Conservation (phyloP, 306 rosid species). For the Trifolium pratense region DNA sequence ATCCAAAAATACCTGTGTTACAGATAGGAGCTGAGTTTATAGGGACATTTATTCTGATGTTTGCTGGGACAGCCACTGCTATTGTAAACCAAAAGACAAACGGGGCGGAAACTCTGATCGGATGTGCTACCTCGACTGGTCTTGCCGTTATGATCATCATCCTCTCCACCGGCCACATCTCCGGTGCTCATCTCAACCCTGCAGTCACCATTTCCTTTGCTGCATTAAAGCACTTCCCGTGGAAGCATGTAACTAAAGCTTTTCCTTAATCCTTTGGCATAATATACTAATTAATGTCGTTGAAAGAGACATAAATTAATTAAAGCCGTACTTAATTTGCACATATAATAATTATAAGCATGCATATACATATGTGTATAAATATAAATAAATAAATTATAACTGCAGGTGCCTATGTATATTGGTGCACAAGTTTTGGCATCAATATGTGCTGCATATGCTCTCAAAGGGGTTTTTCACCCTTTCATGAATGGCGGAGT, state of each 20-base stretch:
- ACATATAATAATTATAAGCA: background rate
- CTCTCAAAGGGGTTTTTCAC: conserved; percentile 67
- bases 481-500: conserved; percentile 87
- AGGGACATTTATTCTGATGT: conserved; percentile 75
- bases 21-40: conserved; percentile 96
- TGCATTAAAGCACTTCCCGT: conserved; percentile 85
- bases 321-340: background rate
- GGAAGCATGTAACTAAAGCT: conserved; percentile 61
- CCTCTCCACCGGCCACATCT: conserved; percentile 84
- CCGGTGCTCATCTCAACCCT: conserved; percentile 94
- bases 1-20: background rate
- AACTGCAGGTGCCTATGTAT: conserved; percentile 71
- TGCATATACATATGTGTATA: background rate
- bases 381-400: background rate
- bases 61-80: conserved; percentile 75
- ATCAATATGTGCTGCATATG: conserved; percentile 71
- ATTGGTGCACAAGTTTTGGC: conserved; percentile 78
- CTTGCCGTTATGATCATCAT: conserved; percentile 85
- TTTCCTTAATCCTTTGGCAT: conserved; percentile 1
- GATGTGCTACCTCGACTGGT: conserved; percentile 75
- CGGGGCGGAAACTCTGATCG: conserved; percentile 71
- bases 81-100: conserved; percentile 78
- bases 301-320: background rate
- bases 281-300: background rate
- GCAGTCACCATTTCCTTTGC: conserved; percentile 87